These are phyloP conservation scores for Ambrosia hybrid DNA, from an alignment of 140 eudicot genomes.

Conservation along the genomic window DNA sequence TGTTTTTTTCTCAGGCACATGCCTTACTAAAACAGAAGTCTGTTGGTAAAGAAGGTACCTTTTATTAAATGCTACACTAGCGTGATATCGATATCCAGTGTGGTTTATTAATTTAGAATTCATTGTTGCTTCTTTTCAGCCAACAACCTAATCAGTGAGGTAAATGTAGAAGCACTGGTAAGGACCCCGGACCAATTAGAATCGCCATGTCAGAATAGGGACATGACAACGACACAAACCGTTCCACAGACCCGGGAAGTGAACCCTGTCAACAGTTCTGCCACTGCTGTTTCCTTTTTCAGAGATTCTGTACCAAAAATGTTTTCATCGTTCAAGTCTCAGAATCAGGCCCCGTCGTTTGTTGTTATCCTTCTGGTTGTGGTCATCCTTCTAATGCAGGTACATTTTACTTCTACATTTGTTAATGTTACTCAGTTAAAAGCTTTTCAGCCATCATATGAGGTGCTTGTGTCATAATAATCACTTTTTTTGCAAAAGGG, in stretches of 20 bases:
- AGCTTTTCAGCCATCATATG: not conserved
- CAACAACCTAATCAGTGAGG: conserved; percentile 37
- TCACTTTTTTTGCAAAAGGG: no score
- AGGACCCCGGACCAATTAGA: conserved; percentile 30
- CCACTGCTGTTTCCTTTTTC: conserved; percentile 40
- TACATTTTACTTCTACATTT: conserved; percentile 24
- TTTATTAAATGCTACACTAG: conserved; percentile 22
- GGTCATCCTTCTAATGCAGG: conserved; percentile 92
- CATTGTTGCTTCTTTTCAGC: conserved; percentile 17
- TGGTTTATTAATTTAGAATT: conserved; percentile 10
- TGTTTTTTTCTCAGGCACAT: conserved; percentile 62
- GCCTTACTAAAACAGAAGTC: conserved; percentile 61
- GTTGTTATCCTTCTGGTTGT: conserved; percentile 57
- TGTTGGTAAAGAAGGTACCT: conserved; percentile 50
- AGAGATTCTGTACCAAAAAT: conserved; percentile 46
- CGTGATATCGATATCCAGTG: conserved; percentile 14
- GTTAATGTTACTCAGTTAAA: not conserved
- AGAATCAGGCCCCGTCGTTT: conserved; percentile 46
- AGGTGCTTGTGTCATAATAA: no score
- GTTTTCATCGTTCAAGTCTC: conserved; percentile 44
- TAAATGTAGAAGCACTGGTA: conserved; percentile 34
- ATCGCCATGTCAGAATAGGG: not conserved
- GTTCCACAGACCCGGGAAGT: conserved; percentile 28
- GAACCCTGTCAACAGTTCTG: conserved; percentile 26
- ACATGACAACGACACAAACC: conserved; percentile 12